Percentiles rank a stretch among this genome's conserved stretches.
These are phyloP conservation scores for Cenchrus purpureus DNA, from an alignment of 176 grass and related monocot species.

Conservation along the genomic window DNA sequence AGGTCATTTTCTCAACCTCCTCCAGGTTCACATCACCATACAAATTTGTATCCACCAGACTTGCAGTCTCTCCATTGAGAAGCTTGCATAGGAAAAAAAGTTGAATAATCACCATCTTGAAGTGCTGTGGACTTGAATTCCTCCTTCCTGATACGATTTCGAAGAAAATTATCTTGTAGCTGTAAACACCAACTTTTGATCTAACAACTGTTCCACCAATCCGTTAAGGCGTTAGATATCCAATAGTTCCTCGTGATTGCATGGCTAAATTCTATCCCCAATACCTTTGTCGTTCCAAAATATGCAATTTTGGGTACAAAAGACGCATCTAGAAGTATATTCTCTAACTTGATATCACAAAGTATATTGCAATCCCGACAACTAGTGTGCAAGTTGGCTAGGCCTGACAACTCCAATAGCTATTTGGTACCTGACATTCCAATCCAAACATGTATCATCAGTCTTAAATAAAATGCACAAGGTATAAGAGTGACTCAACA, in stretches of 20 bases:
- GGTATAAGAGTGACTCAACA: too few relatives aligned
- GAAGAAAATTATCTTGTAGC: conserved; percentile 7
- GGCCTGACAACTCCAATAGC: conserved; percentile 11
- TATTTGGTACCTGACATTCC: conserved; percentile 15
- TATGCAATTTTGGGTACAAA: conserved; percentile 17
- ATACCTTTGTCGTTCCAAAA: conserved; percentile 19
- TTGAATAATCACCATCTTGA: background rate
- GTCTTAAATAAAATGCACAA: background rate
- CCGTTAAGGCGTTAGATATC: conserved; percentile 7
- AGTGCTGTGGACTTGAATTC: background rate
- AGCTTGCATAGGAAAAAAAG: conserved; percentile 14
- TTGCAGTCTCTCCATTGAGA: background rate
- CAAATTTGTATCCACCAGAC: background rate
- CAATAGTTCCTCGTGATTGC: conserved; percentile 12
- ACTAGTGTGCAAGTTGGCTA: background rate
- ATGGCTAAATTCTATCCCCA: conserved; percentile 10
- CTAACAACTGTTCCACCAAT: background rate
- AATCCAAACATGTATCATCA: background rate
- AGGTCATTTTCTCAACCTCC: conserved; percentile 22
- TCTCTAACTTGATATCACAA: conserved; percentile 22
- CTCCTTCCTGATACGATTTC: conserved; percentile 20
- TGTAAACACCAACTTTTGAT: background rate
- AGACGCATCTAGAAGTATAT: background rate
- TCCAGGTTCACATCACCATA: background rate
- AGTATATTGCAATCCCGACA: conserved; percentile 17